Evolutionary conservation across 768 basidiomycete genomes (phyloP), one percentile per base, ranked within the genome.

Genomic region (Phanerochaete sordida): DNA sequence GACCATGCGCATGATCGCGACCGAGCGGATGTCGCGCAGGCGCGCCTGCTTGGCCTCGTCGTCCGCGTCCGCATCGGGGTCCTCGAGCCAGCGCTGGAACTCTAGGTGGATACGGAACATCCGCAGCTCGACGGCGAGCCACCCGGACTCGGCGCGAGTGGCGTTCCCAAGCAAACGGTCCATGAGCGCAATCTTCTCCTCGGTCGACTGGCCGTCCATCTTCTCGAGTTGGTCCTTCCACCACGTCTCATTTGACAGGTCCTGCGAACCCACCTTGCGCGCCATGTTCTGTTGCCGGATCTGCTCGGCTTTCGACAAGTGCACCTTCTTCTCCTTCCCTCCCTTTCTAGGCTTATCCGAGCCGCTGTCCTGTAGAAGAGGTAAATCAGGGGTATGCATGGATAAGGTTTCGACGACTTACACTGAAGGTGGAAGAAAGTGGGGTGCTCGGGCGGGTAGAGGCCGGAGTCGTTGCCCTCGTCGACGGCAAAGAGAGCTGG

Each of bases 41-140:
- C 64, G 53, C 6, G 39, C 52, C 68, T 49, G 37, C 1, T 37
- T 52, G 1, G 64, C 56, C 7, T 45, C 48, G 68, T 50, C 45
- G 1, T 44, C 57, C 1, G 73, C 70, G 8, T 80, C 79, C 5
- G 68, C 73, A 11, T 73, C 68, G 1, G 73, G 57, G 52, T 84
- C 77, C 35, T 75, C 75, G 37, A 83, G 77, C 88, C 88, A 90
- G 31, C 65, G 62, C 37, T 67, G 66, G 33, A 88, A 70, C 54
- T 80, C 73, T 4, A 86, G 74, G 61, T 89, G 76, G 43, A 89
- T 65, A 1, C 72, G 73, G 64, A 79, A 88, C 2, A 88, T 66
- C 1, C 73, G 74, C 60, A 84, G 73, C 66, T 89, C 85, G 8
- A 78, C 70, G 0, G 72, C 72, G n/a, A 86, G 72, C 62, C 74